A percentile compares a stretch with the other conserved stretches of the same genome.
phyloP scores from a whole-genome alignment of 768 basidiomycete genomes.

The Trametes cinnabarina region DNA sequence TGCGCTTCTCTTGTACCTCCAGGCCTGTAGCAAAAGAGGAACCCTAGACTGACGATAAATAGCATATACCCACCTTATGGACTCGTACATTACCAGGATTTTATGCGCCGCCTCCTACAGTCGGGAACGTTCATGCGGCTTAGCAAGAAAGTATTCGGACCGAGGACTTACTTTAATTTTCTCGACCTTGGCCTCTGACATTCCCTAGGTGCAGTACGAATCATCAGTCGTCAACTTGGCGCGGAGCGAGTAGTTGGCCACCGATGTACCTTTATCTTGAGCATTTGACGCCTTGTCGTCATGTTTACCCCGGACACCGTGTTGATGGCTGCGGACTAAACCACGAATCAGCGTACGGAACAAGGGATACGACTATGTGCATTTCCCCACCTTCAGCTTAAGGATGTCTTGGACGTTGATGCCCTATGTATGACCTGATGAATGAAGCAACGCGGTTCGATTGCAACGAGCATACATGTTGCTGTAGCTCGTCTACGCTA shows the following conservation, averaged over 20 bases:
- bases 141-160: background rate
- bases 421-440: slow-evolving; percentile 48
- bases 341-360: slow-evolving; percentile 3
- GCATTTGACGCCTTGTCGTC: slow-evolving; percentile 84
- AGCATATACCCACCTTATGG: background rate
- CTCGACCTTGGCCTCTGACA: slow-evolving; percentile 96
- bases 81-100: slow-evolving; percentile 53
- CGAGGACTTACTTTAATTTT: slow-evolving; percentile 74
- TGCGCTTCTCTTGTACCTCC: slow-evolving; percentile 85
- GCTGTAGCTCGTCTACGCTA: slow-evolving; percentile 80
- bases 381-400: slow-evolving; percentile 73
- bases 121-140: background rate
- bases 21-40: slow-evolving; percentile 90
- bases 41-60: slow-evolving; percentile 49
- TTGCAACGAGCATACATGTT: slow-evolving; percentile 50
- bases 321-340: slow-evolving; percentile 74
- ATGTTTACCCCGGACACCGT: slow-evolving; percentile 87
- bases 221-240: too few relatives aligned
- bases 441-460: background rate
- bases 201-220: too few relatives aligned
- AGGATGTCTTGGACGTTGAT: slow-evolving; percentile 94
- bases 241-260: slow-evolving; percentile 4
- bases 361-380: background rate
- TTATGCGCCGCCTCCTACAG: slow-evolving; percentile 85
- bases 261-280: slow-evolving; percentile 82